Percentiles rank a stretch among this genome's conserved stretches.
Conservation (phyloP, 805 yeast genomes). For the Yarrowia porcina region DNA sequence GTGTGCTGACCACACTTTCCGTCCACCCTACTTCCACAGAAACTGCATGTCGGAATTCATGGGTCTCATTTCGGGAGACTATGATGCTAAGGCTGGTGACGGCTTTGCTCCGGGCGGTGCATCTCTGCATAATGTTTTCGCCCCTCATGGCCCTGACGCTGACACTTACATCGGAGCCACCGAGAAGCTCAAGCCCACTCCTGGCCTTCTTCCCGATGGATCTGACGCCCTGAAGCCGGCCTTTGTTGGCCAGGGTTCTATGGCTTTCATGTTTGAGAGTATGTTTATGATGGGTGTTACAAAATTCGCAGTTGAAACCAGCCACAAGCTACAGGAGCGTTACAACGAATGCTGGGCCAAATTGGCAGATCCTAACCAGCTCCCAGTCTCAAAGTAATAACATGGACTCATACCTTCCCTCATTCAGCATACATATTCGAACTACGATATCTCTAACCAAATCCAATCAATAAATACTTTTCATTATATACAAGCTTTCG, state of each 20-base stretch:
- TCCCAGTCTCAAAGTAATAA: neutral
- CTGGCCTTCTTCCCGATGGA: slow-evolving; percentile 14
- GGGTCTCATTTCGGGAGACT: slow-evolving; percentile 32
- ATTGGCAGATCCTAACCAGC: neutral
- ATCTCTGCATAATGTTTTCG: slow-evolving; percentile 35
- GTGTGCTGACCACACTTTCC: slow-evolving; percentile 35
- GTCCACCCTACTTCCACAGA: slow-evolving; percentile 37
- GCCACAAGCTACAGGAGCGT: slow-evolving; percentile 30
- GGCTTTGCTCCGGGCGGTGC: slow-evolving; percentile 39
- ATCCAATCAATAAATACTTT: neutral
- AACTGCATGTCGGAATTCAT: slow-evolving; percentile 35
- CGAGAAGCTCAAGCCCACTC: slow-evolving; percentile 23
- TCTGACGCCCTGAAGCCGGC: slow-evolving; percentile 29
- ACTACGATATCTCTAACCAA: neutral
- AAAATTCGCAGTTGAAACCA: slow-evolving; percentile 30
- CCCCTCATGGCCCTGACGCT: slow-evolving; percentile 37
- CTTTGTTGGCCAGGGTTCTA: slow-evolving; percentile 33
- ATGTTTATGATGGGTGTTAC: slow-evolving; percentile 33
- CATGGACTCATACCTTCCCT: no score
- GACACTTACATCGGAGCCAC: slow-evolving; percentile 34
- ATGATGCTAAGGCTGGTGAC: slow-evolving; percentile 33
- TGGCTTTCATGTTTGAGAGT: slow-evolving; percentile 37
- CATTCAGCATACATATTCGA: neutral
- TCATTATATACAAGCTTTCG: neutral
- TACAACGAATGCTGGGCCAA: slow-evolving; percentile 29